phyloP scores from a whole-genome alignment of 1,284 basidiomycete genomes.

The Phellinidium pouzarii region DNA sequence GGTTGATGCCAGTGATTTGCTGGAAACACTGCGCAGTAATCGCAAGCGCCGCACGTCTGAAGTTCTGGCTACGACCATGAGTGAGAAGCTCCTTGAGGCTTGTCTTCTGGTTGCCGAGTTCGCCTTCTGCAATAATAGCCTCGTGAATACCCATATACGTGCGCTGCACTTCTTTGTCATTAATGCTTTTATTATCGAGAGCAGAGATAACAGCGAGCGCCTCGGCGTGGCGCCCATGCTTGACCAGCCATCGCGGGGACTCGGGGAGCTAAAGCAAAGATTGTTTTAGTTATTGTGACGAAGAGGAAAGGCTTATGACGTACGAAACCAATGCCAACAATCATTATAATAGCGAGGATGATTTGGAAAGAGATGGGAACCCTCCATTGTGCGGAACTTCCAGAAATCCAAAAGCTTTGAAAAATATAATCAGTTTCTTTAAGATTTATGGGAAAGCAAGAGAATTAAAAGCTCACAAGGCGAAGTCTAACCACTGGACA shows the following conservation, averaged over 20 bases:
- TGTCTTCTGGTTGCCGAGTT: conserved; percentile 23
- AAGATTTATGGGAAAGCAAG: not conserved
- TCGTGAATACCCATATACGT: conserved; percentile 52
- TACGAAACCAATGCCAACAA: conserved; percentile 49
- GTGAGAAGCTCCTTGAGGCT: conserved; percentile 49
- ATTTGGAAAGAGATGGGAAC: conserved; percentile 67
- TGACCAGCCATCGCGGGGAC: conserved; percentile 67
- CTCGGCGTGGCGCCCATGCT: conserved; percentile 52
- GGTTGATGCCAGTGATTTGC: conserved; percentile 59
- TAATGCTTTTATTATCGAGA: conserved; percentile 47
- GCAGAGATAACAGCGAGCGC: conserved; percentile 60
- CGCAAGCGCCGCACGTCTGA: conserved; percentile 52
- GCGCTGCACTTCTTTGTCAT: conserved; percentile 44
- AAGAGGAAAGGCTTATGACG: conserved; percentile 23
- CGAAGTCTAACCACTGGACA: conserved; percentile 55
- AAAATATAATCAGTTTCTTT: conserved; percentile 4
- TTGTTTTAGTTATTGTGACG: not conserved
- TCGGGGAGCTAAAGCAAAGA: conserved; percentile 48
- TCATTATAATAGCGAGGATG: conserved; percentile 54
- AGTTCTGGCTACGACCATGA: conserved; percentile 55
- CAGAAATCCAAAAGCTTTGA: conserved; percentile 42
- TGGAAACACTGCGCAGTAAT: conserved; percentile 64
- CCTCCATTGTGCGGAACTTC: conserved; percentile 58
- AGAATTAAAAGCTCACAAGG: conserved; percentile 33
- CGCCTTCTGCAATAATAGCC: conserved; percentile 37